phyloP scores from a whole-genome alignment of 1,139 yeast genomes.

The Scheffersomyces insectosa region DNA sequence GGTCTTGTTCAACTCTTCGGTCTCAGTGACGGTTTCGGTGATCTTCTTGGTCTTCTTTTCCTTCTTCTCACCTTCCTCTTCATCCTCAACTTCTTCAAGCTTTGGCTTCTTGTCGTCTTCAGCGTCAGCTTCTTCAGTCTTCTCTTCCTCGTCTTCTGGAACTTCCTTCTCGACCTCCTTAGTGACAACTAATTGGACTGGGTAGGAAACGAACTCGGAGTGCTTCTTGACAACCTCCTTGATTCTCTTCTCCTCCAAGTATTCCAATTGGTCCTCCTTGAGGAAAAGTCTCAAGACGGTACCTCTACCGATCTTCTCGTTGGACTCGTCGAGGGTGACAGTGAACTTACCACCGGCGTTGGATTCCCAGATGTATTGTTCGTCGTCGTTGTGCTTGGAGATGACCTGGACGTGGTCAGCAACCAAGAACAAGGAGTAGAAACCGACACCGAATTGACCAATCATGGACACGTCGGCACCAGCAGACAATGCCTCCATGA shows the following conservation, averaged over 20 bases:
- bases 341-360: constrained; percentile 99
- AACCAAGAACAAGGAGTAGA: constrained; percentile 98
- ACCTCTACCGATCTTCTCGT: constrained; percentile 93
- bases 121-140: constrained; percentile 53
- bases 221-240: constrained; percentile 99
- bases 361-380: constrained; percentile 99
- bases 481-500: constrained; percentile 98
- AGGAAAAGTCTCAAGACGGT: constrained; percentile 91
- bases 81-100: constrained; percentile 74
- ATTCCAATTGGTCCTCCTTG: constrained; percentile 98
- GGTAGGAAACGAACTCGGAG: constrained; percentile 99
- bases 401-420: constrained; percentile 99
- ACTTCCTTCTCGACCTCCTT: constrained; percentile 98
- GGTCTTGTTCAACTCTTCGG: constrained; percentile 98
- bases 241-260: constrained; percentile 98
- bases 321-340: constrained; percentile 83
- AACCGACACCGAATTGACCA: constrained; percentile 99
- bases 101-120: constrained; percentile 54
- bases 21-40: constrained; percentile 83
- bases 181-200: constrained; percentile 97
- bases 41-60: constrained; percentile 75
- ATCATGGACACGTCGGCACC: constrained; percentile 99
- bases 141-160: constrained; percentile 70
- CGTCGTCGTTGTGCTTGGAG: constrained; percentile 98
- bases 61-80: constrained; percentile 64